These are phyloP conservation scores for Nothophaeocryptopus gaeumannii DNA, from an alignment of 2,329 filamentous ascomycete species.

Conservation along the genomic window DNA sequence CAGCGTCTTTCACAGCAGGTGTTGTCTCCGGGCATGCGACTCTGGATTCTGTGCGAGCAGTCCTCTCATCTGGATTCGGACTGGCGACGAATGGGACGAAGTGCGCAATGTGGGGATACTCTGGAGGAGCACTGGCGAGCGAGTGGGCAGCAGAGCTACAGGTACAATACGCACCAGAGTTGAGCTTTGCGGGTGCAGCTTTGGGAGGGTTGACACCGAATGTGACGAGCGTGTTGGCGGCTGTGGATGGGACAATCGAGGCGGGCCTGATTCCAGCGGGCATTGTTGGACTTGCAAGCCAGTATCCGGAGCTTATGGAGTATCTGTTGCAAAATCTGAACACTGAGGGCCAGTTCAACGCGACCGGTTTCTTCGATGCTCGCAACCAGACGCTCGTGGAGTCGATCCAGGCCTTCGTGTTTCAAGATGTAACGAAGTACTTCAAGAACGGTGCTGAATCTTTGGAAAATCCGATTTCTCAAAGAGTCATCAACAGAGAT, in stretches of 20 bases:
- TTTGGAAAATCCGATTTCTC: slow-evolving; percentile 26
- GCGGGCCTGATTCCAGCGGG: slow-evolving; percentile 36
- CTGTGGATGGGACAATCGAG: slow-evolving; percentile 32
- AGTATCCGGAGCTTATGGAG: slow-evolving; percentile 33
- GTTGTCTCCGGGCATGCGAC: slow-evolving; percentile 44
- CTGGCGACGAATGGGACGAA: slow-evolving; percentile 17
- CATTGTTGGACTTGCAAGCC: slow-evolving; percentile 36
- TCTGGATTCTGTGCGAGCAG: slow-evolving; percentile 45
- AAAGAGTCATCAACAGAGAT: slow-evolving; percentile 30
- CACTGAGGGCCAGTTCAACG: slow-evolving; percentile 33
- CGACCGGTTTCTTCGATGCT: slow-evolving; percentile 35
- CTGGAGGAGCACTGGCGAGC: slow-evolving; percentile 53
- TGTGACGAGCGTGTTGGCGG: slow-evolving; percentile 37
- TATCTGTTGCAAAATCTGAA: slow-evolving; percentile 32
- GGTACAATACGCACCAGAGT: slow-evolving; percentile 52
- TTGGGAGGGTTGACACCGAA: slow-evolving; percentile 50
- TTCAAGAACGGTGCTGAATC: slow-evolving; percentile 39
- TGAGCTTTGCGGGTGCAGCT: slow-evolving; percentile 50
- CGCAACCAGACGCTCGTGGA: slow-evolving; percentile 29
- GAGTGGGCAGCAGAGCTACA: slow-evolving; percentile 55
- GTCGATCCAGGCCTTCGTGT: slow-evolving; percentile 29
- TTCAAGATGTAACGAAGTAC: slow-evolving; percentile 42
- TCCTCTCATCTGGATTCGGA: slow-evolving; percentile 31
- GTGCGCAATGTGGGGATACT: slow-evolving; percentile 53
- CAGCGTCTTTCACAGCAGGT: slow-evolving; percentile 44